Evolutionary conservation across 768 basidiomycete genomes (phyloP).

Genomic region (Pulveroboletus sp.): DNA sequence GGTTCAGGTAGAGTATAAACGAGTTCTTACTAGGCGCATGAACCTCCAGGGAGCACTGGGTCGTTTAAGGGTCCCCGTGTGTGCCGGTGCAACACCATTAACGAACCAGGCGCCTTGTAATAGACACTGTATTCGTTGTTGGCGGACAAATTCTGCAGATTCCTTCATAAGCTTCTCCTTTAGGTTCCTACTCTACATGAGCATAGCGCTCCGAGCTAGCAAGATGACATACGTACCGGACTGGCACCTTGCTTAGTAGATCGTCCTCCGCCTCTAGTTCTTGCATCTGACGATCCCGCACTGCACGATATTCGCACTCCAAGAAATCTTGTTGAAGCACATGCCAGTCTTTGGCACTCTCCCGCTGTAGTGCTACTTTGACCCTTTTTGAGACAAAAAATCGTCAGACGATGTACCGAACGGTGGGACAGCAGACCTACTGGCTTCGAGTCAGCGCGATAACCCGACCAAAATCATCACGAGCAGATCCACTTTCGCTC

Average conservation of each 20-base stretch:
- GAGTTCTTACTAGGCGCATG: constrained; percentile 63
- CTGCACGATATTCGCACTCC: constrained; percentile 78
- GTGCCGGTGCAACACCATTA: constrained; percentile 57
- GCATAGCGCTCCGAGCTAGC: not conserved
- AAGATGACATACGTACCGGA: constrained; percentile 51
- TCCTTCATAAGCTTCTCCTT: constrained; percentile 84
- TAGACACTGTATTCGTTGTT: constrained; percentile 84
- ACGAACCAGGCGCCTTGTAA: constrained; percentile 92
- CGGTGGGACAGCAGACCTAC: constrained; percentile 41
- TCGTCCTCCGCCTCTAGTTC: constrained; percentile 88
- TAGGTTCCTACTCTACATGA: constrained; percentile 55
- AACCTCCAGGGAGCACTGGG: constrained; percentile 77
- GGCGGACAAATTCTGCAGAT: constrained; percentile 83
- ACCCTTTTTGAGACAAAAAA: constrained; percentile 42
- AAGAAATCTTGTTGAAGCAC: constrained; percentile 78
- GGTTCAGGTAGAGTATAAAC: not conserved
- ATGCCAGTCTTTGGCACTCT: constrained; percentile 76
- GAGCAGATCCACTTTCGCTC: constrained; percentile 78
- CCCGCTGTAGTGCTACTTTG: constrained; percentile 68
- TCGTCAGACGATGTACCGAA: constrained; percentile 2
- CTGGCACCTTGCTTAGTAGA: constrained; percentile 76
- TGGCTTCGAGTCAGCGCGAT: constrained; percentile 78
- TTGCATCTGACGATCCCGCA: constrained; percentile 85
- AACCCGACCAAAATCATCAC: constrained; percentile 73
- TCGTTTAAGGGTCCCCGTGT: constrained; percentile 43